Conservation (phyloP, 306 rosid species). For the Begonia peltatifolia region DNA sequence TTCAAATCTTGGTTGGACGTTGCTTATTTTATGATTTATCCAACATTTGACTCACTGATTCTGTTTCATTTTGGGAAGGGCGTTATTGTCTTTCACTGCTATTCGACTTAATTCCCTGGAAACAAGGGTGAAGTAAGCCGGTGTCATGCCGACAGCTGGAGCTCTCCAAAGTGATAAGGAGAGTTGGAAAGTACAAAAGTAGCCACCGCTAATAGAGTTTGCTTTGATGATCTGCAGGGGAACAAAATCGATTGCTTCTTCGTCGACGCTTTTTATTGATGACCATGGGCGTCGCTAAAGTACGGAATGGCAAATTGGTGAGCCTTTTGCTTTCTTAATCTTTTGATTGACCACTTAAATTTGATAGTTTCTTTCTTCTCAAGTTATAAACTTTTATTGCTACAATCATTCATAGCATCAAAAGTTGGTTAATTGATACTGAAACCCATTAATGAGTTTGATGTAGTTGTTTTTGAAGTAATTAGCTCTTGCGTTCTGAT, state of each 20-base stretch:
- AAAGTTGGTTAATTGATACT: not conserved
- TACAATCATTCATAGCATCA: no score
- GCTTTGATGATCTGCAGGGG: conserved; percentile 9
- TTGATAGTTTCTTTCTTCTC: no score
- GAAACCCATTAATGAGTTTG: no score
- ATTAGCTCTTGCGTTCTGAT: no score
- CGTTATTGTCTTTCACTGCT: not conserved
- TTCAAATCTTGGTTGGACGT: not conserved
- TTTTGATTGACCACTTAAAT: no score
- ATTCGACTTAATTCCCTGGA: not conserved
- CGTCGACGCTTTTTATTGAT: not conserved
- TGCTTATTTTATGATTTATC: not conserved
- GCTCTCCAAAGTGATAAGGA: not conserved
- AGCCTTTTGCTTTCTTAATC: no score
- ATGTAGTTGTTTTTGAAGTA: no score
- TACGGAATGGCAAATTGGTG: not conserved
- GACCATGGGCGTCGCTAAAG: no score
- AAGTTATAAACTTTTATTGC: no score
- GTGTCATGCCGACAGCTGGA: conserved; percentile 30
- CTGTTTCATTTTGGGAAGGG: conserved; percentile 5
- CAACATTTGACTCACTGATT: no score
- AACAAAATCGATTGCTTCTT: not conserved
- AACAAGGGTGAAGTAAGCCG: conserved; percentile 19
- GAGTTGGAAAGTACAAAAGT: conserved; percentile 8
- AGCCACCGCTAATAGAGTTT: not conserved